These are phyloP conservation scores for Pelargonium fulgidum DNA, from an alignment of 441 rosid species.

Conservation along the genomic window DNA sequence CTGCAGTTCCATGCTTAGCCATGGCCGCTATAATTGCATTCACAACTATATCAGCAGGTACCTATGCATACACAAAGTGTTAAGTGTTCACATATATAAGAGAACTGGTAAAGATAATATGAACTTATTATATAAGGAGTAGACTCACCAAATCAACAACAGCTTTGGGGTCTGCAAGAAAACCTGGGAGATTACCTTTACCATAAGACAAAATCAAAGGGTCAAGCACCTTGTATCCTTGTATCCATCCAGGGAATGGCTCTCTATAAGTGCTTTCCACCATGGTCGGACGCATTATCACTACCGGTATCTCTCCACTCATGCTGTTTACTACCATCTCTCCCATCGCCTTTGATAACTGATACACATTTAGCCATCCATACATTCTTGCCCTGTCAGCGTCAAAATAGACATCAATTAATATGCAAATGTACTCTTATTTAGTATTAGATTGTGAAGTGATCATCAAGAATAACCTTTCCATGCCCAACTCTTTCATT, in stretches of 20 bases:
- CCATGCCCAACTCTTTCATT: slow-evolving; percentile 1
- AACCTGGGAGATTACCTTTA: slow-evolving; percentile 29
- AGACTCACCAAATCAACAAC: slow-evolving; percentile 22
- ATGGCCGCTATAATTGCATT: slow-evolving; percentile 19
- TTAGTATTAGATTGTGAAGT: background rate
- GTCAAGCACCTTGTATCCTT: slow-evolving; percentile 33
- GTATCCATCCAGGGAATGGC: slow-evolving; percentile 46
- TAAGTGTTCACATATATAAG: background rate
- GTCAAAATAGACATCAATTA: background rate
- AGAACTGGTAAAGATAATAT: background rate
- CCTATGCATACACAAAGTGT: background rate
- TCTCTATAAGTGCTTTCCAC: slow-evolving; percentile 30
- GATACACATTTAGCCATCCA: slow-evolving; percentile 32
- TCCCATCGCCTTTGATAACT: slow-evolving; percentile 43
- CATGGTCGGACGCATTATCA: slow-evolving; percentile 32
- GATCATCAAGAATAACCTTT: background rate
- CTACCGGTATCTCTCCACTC: slow-evolving; percentile 26
- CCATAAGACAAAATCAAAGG: slow-evolving; percentile 28
- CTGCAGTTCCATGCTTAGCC: slow-evolving; percentile 17
- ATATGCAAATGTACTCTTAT: no score
- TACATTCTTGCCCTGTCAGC: slow-evolving; percentile 27
- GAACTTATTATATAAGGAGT: background rate
- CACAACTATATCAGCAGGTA: slow-evolving; percentile 24
- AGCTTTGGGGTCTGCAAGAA: slow-evolving; percentile 23
- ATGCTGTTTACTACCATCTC: slow-evolving; percentile 26